These are phyloP conservation scores for Pseudonitzschia multistriata DNA, from an alignment of 108 stramenopile genomes.

Conservation along the genomic window DNA sequence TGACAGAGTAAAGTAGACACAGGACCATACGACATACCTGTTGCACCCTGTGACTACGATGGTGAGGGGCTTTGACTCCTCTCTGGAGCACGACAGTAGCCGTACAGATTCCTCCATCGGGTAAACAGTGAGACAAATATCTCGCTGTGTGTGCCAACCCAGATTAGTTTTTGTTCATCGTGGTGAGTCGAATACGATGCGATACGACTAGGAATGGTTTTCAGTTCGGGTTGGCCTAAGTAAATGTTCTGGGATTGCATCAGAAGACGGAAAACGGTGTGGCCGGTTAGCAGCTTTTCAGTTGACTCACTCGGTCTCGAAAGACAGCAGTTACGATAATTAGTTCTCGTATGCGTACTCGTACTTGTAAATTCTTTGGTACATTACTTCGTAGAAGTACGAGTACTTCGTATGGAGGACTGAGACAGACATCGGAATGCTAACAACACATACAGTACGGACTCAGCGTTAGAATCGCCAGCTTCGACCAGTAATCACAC, in stretches of 20 bases:
- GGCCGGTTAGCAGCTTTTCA: background rate
- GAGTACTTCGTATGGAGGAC: background rate
- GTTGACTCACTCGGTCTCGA: background rate
- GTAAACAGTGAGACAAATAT: conserved; percentile 2
- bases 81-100: conserved; percentile 8
- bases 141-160: background rate
- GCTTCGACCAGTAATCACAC: conserved; percentile 2
- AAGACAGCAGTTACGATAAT: no score
- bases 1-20: background rate
- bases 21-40: conserved; percentile 21
- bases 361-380: no score
- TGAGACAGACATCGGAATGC: background rate
- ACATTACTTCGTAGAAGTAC: no score
- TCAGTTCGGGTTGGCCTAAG: background rate
- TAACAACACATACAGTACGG: no score
- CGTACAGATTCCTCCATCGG: conserved; percentile 14
- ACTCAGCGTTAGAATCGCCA: background rate
- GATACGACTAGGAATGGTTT: background rate
- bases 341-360: no score
- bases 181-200: background rate
- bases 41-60: conserved; percentile 35
- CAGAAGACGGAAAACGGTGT: background rate
- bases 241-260: background rate
- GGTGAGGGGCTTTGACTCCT: conserved; percentile 17
- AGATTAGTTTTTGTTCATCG: background rate